Evolutionary conservation across 2,329 filamentous ascomycete genomes (phyloP).

Genomic region (Pseudophaeomoniella oleicola): DNA sequence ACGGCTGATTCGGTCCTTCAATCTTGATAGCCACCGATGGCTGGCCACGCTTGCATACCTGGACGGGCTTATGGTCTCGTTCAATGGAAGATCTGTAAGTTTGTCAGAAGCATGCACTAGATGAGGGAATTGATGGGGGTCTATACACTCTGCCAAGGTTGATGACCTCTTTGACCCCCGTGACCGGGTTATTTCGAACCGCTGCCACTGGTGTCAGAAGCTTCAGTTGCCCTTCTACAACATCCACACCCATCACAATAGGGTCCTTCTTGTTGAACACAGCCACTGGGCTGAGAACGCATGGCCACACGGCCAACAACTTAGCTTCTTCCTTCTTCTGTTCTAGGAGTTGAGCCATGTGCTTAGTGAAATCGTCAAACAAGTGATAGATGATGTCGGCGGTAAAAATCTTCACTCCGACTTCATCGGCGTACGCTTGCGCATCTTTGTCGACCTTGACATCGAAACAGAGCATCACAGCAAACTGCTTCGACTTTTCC

Average conservation of each 20-base stretch:
- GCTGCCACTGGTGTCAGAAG: conserved; percentile 82
- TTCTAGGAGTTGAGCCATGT: conserved; percentile 76
- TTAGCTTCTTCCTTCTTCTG: conserved; percentile 95
- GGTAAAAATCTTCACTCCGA: conserved; percentile 94
- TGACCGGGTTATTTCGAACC: conserved; percentile 66
- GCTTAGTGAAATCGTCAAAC: conserved; percentile 90
- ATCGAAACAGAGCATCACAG: conserved; percentile 99
- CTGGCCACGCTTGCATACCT: conserved; percentile 84
- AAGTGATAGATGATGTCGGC: conserved; percentile 99
- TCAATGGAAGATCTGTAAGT: conserved; percentile 72
- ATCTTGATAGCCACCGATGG: conserved; percentile 98
- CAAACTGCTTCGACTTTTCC: conserved; percentile 86
- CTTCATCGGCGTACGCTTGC: conserved; percentile 74
- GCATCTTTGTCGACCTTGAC: conserved; percentile 99
- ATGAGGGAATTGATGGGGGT: conserved; percentile 1
- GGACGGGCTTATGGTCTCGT: conserved; percentile 90
- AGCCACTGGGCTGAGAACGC: conserved; percentile 73
- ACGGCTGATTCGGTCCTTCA: conserved; percentile 81
- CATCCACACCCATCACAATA: conserved; percentile 91
- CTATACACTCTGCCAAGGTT: conserved; percentile 84
- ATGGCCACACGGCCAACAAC: conserved; percentile 91
- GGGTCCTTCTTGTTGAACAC: conserved; percentile 98
- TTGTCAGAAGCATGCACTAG: conserved; percentile 11
- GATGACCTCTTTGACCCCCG: conserved; percentile 71
- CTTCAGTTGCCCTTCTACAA: conserved; percentile 74